A percentile compares a stretch with the other conserved stretches of the same genome.
phyloP scores from a whole-genome alignment of 169 alveolate genomes.

The Sarcocystis neurona region DNA sequence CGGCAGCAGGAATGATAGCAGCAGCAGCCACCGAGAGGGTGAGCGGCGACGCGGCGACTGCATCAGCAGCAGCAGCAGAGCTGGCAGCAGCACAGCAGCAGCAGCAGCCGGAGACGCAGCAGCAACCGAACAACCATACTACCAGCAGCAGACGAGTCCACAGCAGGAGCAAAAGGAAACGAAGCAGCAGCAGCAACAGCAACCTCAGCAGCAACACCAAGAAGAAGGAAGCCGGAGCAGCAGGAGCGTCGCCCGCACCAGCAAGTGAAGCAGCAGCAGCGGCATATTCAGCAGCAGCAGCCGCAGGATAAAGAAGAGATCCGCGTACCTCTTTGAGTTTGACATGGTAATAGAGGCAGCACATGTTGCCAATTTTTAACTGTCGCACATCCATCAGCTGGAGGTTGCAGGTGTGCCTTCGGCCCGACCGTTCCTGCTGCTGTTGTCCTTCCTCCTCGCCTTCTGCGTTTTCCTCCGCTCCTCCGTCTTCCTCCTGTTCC shows the following conservation, averaged over 20 bases:
- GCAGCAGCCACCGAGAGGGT: background rate
- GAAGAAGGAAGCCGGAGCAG: background rate
- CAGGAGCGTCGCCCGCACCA: background rate
- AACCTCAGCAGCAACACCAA: background rate
- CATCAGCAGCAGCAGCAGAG: background rate
- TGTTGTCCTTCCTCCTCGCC: too few relatives aligned
- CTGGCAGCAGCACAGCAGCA: background rate
- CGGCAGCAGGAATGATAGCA: background rate
- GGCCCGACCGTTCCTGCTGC: too few relatives aligned
- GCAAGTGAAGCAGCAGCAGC: background rate
- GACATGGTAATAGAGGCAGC: conserved; percentile 43
- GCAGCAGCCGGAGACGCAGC: background rate
- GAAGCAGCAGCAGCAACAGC: background rate
- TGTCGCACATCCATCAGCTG: conserved; percentile 28
- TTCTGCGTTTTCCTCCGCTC: background rate
- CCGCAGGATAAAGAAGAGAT: background rate
- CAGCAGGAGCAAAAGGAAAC: background rate
- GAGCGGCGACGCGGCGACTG: too few relatives aligned
- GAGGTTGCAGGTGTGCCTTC: conserved; percentile 14
- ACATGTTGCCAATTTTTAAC: conserved; percentile 22
- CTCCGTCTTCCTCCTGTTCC: background rate
- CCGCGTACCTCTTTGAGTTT: conserved; percentile 7
- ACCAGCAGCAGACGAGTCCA: background rate
- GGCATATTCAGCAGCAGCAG: background rate
- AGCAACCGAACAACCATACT: too few relatives aligned